A percentile compares a stretch with the other conserved stretches of the same genome.
Conservation (phyloP, 177 flowering plant genomes). For the Vitis hybrid region DNA sequence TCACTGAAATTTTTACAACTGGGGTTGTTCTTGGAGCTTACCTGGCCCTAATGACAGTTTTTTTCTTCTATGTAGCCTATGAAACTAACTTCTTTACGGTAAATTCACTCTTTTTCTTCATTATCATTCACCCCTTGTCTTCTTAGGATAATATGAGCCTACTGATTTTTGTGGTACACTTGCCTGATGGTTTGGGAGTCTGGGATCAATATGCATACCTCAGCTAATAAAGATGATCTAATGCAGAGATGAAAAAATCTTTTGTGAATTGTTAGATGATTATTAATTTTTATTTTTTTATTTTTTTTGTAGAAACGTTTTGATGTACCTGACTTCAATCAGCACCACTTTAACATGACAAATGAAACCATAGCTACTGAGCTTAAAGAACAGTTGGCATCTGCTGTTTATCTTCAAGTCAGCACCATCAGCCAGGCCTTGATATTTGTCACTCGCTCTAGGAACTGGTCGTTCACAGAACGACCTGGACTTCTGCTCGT, state of each 20-base stretch:
- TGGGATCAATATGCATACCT: not conserved
- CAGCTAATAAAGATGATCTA: not conserved
- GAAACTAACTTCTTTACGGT: conserved; percentile 72
- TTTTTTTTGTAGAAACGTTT: conserved; percentile 30
- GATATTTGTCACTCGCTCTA: conserved; percentile 82
- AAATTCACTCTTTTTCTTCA: conserved; percentile 10
- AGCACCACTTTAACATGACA: conserved; percentile 10
- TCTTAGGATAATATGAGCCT: not conserved
- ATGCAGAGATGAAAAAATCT: not conserved
- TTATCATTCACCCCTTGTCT: too few species aligned
- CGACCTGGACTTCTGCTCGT: conserved; percentile 79
- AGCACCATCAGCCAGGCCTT: conserved; percentile 84
- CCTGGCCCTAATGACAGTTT: conserved; percentile 69
- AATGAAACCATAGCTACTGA: not conserved
- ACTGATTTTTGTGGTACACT: not conserved
- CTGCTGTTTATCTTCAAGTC: conserved; percentile 86
- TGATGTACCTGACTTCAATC: conserved; percentile 28
- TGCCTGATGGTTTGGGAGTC: not conserved
- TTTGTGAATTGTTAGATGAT: not conserved
- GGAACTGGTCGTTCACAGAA: conserved; percentile 73
- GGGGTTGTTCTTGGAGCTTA: conserved; percentile 77
- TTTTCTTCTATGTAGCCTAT: conserved; percentile 65
- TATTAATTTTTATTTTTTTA: not conserved
- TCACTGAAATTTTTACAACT: conserved; percentile 73
- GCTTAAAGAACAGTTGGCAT: conserved; percentile 38